Base-by-base conservation (phyloP, 2,329 filamentous ascomycete species). In the Trichoderma sp. region DNA sequence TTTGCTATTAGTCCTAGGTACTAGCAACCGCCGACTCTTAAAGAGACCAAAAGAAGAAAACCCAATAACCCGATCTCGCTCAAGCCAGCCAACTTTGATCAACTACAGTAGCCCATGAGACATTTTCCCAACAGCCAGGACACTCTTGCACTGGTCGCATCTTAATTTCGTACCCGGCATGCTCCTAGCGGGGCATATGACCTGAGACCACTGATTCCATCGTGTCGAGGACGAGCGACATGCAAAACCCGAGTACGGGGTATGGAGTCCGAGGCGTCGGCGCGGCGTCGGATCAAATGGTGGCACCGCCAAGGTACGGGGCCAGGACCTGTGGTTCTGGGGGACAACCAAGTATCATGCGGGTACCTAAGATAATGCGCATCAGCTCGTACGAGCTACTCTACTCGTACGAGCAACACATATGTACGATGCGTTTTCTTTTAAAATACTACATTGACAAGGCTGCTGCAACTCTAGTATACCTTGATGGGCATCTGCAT, bases 171-270 rank as follows among this genome's bases (percentile, higher is more conserved):
- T 12, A 50, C 38, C 56, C 18, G 59, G 38, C 60, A 62, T 31
- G 27, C 41, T 21, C 53, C 21, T 64, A 38, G 69, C 69, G 60
- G 69, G 69, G 59, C 41, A 6, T 18, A 53, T 41, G 31, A 21
- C 18, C 31, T 65, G 69, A 65, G 69, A 50, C 31, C 50, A 59
- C 29, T 18, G 65, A 24, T 35, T 67, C 16, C 9, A 18, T 12
- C 65, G 2, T 9, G 24, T 24, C 35, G 7, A 31, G 21, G 50
- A 31, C 62, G 11, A 45, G n/a, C 8, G 33, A 60, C 24, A 3
- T 71, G 56, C 24, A 63, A 63, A 71, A 63, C 38, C 56, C 68
- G 53, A 59, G 53, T 60, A 71, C 67, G 68, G 56, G 24, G 59
- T 45, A 63, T 27, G 56, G 68, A 24, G 38, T 60, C 33, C 45